Percentiles rank a stretch among this genome's conserved stretches.
Conservation (phyloP, 1,139 yeast genomes). For the Candida neerlandica region DNA sequence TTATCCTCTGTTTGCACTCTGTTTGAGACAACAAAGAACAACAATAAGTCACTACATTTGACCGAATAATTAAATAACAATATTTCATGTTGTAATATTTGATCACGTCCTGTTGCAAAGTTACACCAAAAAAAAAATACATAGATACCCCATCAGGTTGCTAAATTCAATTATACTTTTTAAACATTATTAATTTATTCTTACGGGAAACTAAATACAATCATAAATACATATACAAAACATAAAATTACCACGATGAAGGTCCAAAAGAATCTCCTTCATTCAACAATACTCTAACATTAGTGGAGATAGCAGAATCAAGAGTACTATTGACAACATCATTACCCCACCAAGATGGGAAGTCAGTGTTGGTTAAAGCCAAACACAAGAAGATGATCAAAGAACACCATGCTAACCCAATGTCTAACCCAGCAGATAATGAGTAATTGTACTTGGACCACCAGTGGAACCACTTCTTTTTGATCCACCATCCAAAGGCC, state of each 20-base stretch:
- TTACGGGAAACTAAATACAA: not conserved
- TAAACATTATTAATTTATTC: not conserved
- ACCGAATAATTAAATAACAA: too few relatives aligned
- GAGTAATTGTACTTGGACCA: slow-evolving; percentile 47
- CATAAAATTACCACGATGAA: slow-evolving; percentile 19
- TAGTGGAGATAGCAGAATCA: slow-evolving; percentile 15
- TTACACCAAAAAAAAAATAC: too few relatives aligned
- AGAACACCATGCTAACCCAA: slow-evolving; percentile 45
- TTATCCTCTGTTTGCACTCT: too few relatives aligned
- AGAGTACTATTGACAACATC: slow-evolving; percentile 14
- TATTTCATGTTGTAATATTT: too few relatives aligned
- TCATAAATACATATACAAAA: not conserved
- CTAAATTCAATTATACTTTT: slow-evolving; percentile 50
- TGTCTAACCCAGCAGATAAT: slow-evolving; percentile 47
- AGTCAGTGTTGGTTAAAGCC: slow-evolving; percentile 27
- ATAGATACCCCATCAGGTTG: too few relatives aligned
- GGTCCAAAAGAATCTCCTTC: slow-evolving; percentile 26
- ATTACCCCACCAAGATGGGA: slow-evolving; percentile 46
- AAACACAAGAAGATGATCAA: slow-evolving; percentile 43
- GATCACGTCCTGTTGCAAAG: too few relatives aligned
- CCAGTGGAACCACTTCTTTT: slow-evolving; percentile 46
- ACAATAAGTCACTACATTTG: too few relatives aligned
- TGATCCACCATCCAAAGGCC: slow-evolving; percentile 32
- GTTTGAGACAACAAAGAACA: too few relatives aligned
- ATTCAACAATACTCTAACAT: slow-evolving; percentile 17